Conservation (phyloP, 148 eudicot genomes). For the Rhododendron vialii region DNA sequence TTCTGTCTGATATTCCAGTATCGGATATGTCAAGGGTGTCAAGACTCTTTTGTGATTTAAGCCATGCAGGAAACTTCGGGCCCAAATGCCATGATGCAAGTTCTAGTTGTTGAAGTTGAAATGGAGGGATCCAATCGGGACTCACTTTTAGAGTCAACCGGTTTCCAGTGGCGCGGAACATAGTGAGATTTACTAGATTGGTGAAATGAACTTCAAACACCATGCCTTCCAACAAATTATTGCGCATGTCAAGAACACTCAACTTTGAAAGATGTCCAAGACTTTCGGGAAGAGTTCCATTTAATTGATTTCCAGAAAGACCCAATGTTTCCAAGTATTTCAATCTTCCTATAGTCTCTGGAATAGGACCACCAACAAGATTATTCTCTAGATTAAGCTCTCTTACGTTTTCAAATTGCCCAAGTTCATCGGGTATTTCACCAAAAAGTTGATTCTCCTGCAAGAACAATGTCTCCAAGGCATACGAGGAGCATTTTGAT, state of each 20-base stretch:
- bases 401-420: background rate
- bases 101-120: background rate
- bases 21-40: background rate
- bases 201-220: slow-evolving; percentile 13
- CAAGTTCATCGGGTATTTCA: background rate
- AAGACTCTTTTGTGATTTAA: background rate
- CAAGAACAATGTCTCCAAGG: background rate
- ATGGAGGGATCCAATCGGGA: slow-evolving; percentile 20
- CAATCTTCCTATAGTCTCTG: background rate
- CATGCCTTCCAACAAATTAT: slow-evolving; percentile 16
- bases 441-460: background rate
- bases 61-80: background rate
- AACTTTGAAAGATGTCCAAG: slow-evolving; percentile 7
- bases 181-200: slow-evolving; percentile 1
- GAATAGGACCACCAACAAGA: background rate
- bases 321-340: background rate
- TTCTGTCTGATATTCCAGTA: background rate
- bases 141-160: slow-evolving; percentile 5
- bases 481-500: background rate
- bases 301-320: background rate
- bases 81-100: background rate
- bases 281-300: slow-evolving; percentile 10
- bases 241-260: background rate
- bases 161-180: background rate
- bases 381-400: background rate